A percentile compares a stretch with the other conserved stretches of the same genome.
These are phyloP conservation scores for Pachyrhizus erosus DNA, from an alignment of 306 rosid genomes.

Conservation along the genomic window DNA sequence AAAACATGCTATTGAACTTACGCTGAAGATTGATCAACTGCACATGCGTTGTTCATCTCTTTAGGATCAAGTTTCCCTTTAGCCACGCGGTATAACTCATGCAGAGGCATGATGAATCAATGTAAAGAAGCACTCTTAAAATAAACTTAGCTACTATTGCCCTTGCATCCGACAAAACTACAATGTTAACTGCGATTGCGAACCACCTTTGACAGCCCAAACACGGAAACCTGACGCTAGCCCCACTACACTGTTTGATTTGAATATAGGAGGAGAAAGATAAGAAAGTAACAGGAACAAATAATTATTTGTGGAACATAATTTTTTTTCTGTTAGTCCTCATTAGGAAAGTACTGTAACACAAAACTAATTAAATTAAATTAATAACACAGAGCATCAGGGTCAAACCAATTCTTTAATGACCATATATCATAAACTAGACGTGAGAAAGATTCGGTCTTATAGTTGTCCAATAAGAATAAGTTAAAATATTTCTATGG, in stretches of 20 bases:
- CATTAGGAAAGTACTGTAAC: conserved; percentile 46
- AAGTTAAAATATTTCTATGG: conserved; percentile 17
- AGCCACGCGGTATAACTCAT: conserved; percentile 65
- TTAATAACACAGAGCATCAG: conserved; percentile 42
- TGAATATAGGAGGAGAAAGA: conserved; percentile 16
- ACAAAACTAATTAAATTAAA: conserved; percentile 28
- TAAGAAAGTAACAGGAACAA: conserved; percentile 8
- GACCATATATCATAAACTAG: conserved; percentile 41
- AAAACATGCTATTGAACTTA: conserved; percentile 50
- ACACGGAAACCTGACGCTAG: conserved; percentile 53
- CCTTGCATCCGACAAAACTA: conserved; percentile 40
- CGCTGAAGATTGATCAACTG: conserved; percentile 51
- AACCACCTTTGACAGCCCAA: conserved; percentile 41
- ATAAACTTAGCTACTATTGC: conserved; percentile 37
- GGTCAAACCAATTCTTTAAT: conserved; percentile 59
- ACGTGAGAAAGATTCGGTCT: conserved; percentile 41
- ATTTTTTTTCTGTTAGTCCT: conserved; percentile 51
- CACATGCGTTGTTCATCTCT: conserved; percentile 49
- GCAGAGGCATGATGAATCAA: conserved; percentile 62
- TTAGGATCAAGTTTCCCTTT: conserved; percentile 58
- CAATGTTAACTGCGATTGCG: conserved; percentile 38
- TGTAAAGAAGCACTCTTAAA: conserved; percentile 33
- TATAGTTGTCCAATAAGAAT: conserved; percentile 37
- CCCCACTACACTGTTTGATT: conserved; percentile 57
- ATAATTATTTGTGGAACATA: conserved; percentile 28